phyloP scores from a whole-genome alignment of 2,329 filamentous ascomycete genomes.

The Fusarium sarcochroum region DNA sequence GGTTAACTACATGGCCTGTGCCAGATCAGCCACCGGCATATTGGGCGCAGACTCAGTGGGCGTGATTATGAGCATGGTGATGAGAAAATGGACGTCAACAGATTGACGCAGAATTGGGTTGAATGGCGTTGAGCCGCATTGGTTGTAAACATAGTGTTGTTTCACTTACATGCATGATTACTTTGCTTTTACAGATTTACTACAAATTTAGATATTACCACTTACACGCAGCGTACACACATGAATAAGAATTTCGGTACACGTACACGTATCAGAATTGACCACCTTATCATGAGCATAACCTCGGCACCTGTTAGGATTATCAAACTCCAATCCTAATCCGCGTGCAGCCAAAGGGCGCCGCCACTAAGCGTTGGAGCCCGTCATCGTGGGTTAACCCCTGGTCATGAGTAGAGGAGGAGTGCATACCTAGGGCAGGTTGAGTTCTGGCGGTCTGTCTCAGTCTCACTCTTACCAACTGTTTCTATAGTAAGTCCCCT shows the following conservation, averaged over 20 bases:
- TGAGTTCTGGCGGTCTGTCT: constrained; percentile 33
- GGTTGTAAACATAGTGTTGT: constrained; percentile 31
- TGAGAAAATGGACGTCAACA: background rate
- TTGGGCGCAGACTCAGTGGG: constrained; percentile 25
- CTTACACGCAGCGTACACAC: constrained; percentile 9
- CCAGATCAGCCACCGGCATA: constrained; percentile 31
- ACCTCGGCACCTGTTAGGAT: constrained; percentile 15
- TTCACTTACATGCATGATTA: constrained; percentile 15
- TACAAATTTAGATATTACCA: constrained; percentile 9
- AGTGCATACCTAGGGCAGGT: background rate
- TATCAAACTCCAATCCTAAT: constrained; percentile 2
- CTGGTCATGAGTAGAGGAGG: constrained; percentile 25
- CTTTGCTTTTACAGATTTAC: background rate
- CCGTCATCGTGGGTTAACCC: constrained; percentile 23
- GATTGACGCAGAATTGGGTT: constrained; percentile 4
- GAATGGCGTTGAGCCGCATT: constrained; percentile 23
- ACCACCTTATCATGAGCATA: background rate
- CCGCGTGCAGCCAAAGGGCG: constrained; percentile 24
- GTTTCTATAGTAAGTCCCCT: constrained; percentile 26
- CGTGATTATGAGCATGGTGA: constrained; percentile 11
- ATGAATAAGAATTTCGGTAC: constrained; percentile 21
- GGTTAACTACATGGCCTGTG: constrained; percentile 39
- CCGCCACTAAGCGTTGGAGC: constrained; percentile 34
- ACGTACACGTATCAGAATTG: constrained; percentile 10
- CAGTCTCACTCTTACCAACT: constrained; percentile 1